Base-by-base conservation (phyloP, 23 red algal species). In the Gracilaria domingensis region DNA sequence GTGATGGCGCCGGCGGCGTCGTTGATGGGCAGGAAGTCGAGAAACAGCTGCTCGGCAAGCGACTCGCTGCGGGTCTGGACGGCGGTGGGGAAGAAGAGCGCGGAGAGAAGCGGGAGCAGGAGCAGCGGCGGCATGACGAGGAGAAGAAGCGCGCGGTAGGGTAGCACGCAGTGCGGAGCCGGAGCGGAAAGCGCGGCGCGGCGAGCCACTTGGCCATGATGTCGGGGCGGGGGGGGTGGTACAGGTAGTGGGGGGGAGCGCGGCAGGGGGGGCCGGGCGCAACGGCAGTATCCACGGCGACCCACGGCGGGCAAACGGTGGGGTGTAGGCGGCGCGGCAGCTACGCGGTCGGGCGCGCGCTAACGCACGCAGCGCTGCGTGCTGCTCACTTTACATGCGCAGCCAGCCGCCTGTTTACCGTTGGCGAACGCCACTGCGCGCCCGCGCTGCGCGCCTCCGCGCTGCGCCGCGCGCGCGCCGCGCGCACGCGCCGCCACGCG, bases 21-120 rank as follows among this genome's bases (percentile, higher is more conserved):
- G 26, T 76, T 89, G 69, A 58, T 69, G 36, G 86, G 71, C 35
- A 70, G 14, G 26, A 80, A 79, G 49, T 80, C 64, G 4, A 79
- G 58, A 29, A 30, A 82, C 1, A 82, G 54, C 49, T 60, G 30
- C 6, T 82, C 79, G 33, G 79, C 53, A 3, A 82, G 37, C 58
- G 79, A 59, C 16, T 82, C 4, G 21, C 54, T 20, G 72, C 72
- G 72, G n/a, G 72, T 51, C 30, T 49, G 1, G 40, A 51, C 40
- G 42, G 72, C 3, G 23, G 8, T 0, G 8, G 72, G 42, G 13
- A 51, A 4, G 11, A 77, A 34, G 16, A 77, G 42, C 40, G 45
- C 40, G 72, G 72, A 24, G 39, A 77, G 8, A 6, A 77, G 72
- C 11, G 72, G 72, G 0, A 77, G 42, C n/a, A 51, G 9, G 4